A percentile compares a stretch with the other conserved stretches of the same genome.
These are phyloP conservation scores for Phanerochaete carnosa DNA, from an alignment of 768 basidiomycete species.

Conservation along the genomic window DNA sequence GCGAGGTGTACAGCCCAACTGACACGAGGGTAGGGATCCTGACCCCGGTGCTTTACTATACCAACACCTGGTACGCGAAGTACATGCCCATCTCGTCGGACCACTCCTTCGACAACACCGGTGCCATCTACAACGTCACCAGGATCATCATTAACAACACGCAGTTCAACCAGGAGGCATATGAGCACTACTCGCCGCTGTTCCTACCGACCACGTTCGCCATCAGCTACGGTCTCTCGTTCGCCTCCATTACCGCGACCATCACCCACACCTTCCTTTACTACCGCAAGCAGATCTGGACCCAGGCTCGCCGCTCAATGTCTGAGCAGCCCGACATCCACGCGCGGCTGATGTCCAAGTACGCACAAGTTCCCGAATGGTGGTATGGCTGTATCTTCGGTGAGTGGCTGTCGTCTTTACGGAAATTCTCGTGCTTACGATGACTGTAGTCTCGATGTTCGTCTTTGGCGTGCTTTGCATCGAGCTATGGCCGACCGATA, in stretches of 20 bases:
- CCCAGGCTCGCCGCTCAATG: conserved; percentile 65
- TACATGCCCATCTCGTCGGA: conserved; percentile 54
- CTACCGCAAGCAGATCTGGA: conserved; percentile 78
- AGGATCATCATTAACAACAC: conserved; percentile 34
- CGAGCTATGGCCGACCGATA: conserved; percentile 66
- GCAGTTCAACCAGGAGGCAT: conserved; percentile 34
- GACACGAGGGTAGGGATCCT: conserved; percentile 36
- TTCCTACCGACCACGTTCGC: conserved; percentile 64
- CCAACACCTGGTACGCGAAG: conserved; percentile 63
- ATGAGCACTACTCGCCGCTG: conserved; percentile 42
- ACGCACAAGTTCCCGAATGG: conserved; percentile 80
- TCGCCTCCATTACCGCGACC: conserved; percentile 42
- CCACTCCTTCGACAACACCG: conserved; percentile 43
- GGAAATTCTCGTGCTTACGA: background rate
- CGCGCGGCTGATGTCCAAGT: conserved; percentile 74
- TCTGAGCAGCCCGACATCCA: conserved; percentile 83
- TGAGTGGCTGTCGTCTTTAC: conserved; percentile 1
- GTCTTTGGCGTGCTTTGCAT: conserved; percentile 66
- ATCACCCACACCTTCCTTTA: conserved; percentile 68
- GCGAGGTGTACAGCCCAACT: conserved; percentile 28
- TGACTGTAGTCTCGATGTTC: conserved; percentile 52
- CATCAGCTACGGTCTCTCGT: conserved; percentile 77
- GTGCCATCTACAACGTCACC: conserved; percentile 37
- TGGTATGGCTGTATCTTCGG: conserved; percentile 73
- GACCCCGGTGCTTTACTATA: conserved; percentile 62